Base-by-base conservation (phyloP, 108 stramenopile genomes). In the Pseudonitzschia multiseries region DNA sequence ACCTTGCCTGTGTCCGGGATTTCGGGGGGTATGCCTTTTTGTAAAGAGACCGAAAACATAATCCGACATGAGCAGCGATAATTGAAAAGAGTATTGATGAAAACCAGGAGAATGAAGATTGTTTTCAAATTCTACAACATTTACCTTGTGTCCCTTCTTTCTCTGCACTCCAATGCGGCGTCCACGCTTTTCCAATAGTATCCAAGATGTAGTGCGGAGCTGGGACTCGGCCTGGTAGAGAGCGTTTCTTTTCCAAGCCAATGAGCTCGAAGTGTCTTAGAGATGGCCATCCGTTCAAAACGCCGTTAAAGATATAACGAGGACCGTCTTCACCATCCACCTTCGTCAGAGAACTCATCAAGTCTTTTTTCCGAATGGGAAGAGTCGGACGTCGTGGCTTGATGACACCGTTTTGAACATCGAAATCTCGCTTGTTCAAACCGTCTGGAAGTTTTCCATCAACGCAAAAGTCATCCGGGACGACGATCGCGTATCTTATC, bases 211-310 rank as follows among this genome's bases (percentile, higher is more conserved):
- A 79, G 28, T 73, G 62, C 18, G 79, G 79, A 56, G 79, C 29
- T 40, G 67, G 69, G 21, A 79, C 33, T 65, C 72, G 68, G 40
- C 79, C 79, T 20, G 54, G 54, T 4, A 84, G 27, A 14, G 62
- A 57, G 21, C 80, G 41, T 71, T 71, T 80, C 52, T 68, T 64
- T 53, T 85, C 86, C 36, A 87, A 48, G 15, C 42, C 71, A 44
- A 86, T 43, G 8, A 87, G 53, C 59, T 87, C 83, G 52, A 90
- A 83, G 42, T 72, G 65, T 17, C 56, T 44, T 46, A 90, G 66
- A 14, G 78, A 81, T 1, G 89, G 86, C 89, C 89, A 90, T 12
- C 87, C 89, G 71, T 87, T 87, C 51, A 90, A 60, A 10, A 82
- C 74, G 12, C 86, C 87, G 42, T 75, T 70, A 69, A 87, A 87